A percentile compares a stretch with the other conserved stretches of the same genome.
Conservation (phyloP, 306 rosid genomes). For the Malus orientalis region DNA sequence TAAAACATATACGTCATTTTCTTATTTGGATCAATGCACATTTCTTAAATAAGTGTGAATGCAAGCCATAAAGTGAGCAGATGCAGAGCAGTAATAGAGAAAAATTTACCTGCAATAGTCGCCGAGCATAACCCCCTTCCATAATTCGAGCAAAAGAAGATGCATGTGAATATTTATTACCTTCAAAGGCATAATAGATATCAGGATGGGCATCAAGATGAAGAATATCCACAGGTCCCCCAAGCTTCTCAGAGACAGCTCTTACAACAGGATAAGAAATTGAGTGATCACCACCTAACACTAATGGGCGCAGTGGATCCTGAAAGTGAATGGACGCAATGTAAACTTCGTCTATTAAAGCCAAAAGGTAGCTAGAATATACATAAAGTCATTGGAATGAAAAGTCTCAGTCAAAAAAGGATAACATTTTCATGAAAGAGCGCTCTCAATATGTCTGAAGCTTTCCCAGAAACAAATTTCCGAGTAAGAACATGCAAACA, state of each 20-base stretch:
- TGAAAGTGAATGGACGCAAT: constrained; percentile 19
- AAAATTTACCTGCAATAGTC: constrained; percentile 78
- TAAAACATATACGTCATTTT: not conserved
- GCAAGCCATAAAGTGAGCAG: not conserved
- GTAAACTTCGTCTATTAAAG: not conserved
- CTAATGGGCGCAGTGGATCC: constrained; percentile 85
- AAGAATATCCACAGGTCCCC: constrained; percentile 86
- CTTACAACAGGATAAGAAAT: constrained; percentile 82
- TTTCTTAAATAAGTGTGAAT: not conserved
- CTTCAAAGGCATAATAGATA: constrained; percentile 72
- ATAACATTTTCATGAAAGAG: not conserved
- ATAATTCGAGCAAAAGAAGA: constrained; percentile 95
- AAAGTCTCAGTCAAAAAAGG: not conserved
- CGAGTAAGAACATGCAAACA: not conserved
- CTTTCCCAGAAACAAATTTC: not conserved
- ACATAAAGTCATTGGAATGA: not conserved
- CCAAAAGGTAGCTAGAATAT: not conserved
- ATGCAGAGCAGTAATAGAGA: not conserved
- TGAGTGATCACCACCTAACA: constrained; percentile 96
- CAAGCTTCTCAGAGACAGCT: constrained; percentile 94
- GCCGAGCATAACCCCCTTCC: constrained; percentile 92
- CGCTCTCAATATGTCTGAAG: not conserved
- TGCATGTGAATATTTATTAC: constrained; percentile 84
- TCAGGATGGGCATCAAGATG: constrained; percentile 99
- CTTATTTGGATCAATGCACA: not conserved